Evolutionary conservation across 1,139 yeast genomes (phyloP), one percentile per base, ranked within the genome.

Genomic region (Kodamaea derodonti): DNA sequence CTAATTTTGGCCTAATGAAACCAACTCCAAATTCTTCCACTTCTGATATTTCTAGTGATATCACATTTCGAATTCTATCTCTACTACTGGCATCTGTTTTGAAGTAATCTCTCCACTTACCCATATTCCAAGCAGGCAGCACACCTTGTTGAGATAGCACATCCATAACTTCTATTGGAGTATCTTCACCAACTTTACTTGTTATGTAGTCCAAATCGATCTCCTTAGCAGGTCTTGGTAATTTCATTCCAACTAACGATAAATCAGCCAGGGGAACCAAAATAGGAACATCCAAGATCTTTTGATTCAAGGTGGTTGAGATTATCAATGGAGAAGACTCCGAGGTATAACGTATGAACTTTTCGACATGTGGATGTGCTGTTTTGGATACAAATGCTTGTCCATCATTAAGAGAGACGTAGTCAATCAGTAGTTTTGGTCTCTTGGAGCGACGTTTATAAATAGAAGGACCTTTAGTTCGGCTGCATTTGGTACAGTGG

Each of bases 141-240:
- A 67, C 68, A 13, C 77, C 72, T 39, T 82, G 84, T 48, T 88
- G 97, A 0, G 95, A 81, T 14, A 85, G 69, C 4, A 87, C 95
- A 52, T 88, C 95, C 94, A 86, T 85, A 1, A 88, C 96, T 40
- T 87, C 95, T 1, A 88, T 72, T 0, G 75, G 72, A 3, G 65
- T 60, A 27, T 80, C 84, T 1, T 60, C 72, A 0, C 95, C 96
- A 15, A 86, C 72, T 18, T 67, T 54, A 3, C 71, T 70, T 0
- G 84, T 68, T 1, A 87, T 72, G 38, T 75, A 65, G 33, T 75
- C 72, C 6, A 85, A 79, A 4, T 78, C 68, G 4, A 76, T 65
- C 1, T 65, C 56, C 12, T 53, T 52, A 17, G 56, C 52, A 6
- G 57, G 39, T 4, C 46, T 42, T 0, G 79, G 78, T 10, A 67